Percentiles rank a stretch among this genome's conserved stretches.
phyloP scores from a whole-genome alignment of 305 asterid species.

The Coffea humblotiana region DNA sequence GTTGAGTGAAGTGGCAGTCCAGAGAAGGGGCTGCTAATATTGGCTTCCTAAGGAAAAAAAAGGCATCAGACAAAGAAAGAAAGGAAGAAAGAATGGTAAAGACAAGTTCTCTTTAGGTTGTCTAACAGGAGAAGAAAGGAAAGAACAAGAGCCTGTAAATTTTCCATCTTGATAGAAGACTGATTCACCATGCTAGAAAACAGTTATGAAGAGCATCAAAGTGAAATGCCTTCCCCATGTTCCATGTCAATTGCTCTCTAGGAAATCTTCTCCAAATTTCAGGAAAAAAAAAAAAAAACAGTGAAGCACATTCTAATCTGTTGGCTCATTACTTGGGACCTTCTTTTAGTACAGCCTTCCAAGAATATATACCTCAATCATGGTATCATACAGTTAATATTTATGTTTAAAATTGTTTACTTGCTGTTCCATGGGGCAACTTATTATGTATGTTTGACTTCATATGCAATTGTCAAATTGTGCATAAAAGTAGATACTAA shows the following conservation, averaged over 20 bases:
- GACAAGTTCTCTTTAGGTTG: not conserved
- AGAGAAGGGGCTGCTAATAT: not conserved
- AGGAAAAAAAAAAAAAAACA: not conserved
- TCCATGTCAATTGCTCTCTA: not conserved
- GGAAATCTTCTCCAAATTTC: not conserved
- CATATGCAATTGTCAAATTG: not conserved
- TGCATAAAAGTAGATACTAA: not conserved
- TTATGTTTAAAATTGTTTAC: not conserved
- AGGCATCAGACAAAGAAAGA: not conserved
- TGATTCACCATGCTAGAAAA: not conserved
- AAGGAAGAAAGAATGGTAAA: not conserved
- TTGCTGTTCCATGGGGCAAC: not conserved
- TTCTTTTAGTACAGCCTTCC: not conserved
- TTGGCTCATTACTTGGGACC: not conserved
- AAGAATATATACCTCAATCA: not conserved
- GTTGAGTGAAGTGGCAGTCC: not conserved
- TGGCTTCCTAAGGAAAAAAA: not conserved
- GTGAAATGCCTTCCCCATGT: not conserved
- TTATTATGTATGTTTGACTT: not conserved
- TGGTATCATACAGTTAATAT: not conserved
- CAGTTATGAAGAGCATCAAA: not conserved
- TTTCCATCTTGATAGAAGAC: not conserved
- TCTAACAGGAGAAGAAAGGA: not conserved
- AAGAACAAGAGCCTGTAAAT: not conserved
- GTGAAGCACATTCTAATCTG: not conserved